Conservation (phyloP, 164 flowering plant genomes). For the Nymphaea colorata region DNA sequence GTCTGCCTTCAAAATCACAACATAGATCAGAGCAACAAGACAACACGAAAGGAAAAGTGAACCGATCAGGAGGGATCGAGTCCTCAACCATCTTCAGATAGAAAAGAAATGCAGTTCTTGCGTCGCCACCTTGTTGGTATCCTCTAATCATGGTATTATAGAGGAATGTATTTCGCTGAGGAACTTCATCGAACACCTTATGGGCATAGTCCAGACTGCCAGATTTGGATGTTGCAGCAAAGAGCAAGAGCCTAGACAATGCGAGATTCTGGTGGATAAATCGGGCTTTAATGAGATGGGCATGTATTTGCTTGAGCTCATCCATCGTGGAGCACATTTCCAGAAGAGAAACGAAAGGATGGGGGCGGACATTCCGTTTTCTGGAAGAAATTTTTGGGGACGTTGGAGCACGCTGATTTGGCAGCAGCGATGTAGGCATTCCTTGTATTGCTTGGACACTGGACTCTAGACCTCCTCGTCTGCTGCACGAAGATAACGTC, state of each 20-base stretch:
- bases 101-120: constrained; percentile 4
- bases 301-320: constrained; percentile 10
- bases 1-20: constrained; percentile 5
- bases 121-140: constrained; percentile 1
- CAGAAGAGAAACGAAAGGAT: constrained; percentile 11
- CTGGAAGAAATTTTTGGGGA: background rate
- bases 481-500: no score
- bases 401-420: background rate
- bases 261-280: constrained; percentile 7
- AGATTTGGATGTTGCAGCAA: constrained; percentile 4
- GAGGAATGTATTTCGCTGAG: constrained; percentile 7
- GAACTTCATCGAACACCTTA: constrained; percentile 9
- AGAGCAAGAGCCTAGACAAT: constrained; percentile 8
- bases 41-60: constrained; percentile 13
- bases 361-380: background rate
- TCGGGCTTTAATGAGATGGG: constrained; percentile 13
- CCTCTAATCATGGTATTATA: constrained; percentile 13
- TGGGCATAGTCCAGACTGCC: constrained; percentile 4
- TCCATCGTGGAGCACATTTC: constrained; percentile 5
- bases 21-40: constrained; percentile 6
- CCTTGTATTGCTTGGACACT: no score
- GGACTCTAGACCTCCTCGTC: no score
- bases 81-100: constrained; percentile 11
- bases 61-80: constrained; percentile 5
- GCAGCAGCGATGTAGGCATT: no score